Evolutionary conservation across 441 rosid genomes (phyloP).

Genomic region (Sinapis alba): DNA sequence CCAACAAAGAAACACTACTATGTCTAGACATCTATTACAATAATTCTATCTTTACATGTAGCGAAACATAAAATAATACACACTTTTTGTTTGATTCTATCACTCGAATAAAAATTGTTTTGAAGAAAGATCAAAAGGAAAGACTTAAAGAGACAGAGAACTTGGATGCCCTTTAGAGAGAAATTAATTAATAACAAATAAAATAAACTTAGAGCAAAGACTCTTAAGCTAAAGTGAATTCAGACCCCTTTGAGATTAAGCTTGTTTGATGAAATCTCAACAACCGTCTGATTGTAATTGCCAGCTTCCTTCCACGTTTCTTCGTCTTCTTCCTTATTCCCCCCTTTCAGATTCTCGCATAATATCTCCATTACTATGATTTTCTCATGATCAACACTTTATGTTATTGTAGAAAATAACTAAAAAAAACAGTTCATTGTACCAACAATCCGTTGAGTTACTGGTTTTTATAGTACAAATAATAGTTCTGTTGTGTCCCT

Average conservation of each 20-base stretch:
- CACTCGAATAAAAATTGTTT: constrained; percentile 15
- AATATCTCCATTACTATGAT: constrained; percentile 31
- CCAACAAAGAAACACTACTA: background rate
- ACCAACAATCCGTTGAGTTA: background rate
- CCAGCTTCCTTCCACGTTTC: constrained; percentile 29
- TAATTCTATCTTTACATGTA: background rate
- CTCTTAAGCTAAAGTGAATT: constrained; percentile 8
- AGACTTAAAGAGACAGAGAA: constrained; percentile 7
- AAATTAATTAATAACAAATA: constrained; percentile 2
- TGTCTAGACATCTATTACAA: constrained; percentile 25
- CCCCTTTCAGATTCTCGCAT: constrained; percentile 13
- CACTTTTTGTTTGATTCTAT: constrained; percentile 32
- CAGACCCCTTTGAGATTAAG: constrained; percentile 12
- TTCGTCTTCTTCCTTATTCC: constrained; percentile 11
- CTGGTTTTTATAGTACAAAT: background rate
- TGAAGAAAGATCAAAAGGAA: constrained; percentile 20
- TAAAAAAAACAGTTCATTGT: background rate
- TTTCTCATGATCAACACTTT: background rate
- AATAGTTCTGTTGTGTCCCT: background rate
- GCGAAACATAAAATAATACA: constrained; percentile 19
- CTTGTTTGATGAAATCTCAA: constrained; percentile 19
- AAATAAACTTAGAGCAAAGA: constrained; percentile 21
- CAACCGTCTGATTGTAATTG: constrained; percentile 26
- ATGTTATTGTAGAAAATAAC: constrained; percentile 1
- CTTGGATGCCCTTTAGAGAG: constrained; percentile 23